Conservation (phyloP, 306 rosid species). For the Dryas drummondii region DNA sequence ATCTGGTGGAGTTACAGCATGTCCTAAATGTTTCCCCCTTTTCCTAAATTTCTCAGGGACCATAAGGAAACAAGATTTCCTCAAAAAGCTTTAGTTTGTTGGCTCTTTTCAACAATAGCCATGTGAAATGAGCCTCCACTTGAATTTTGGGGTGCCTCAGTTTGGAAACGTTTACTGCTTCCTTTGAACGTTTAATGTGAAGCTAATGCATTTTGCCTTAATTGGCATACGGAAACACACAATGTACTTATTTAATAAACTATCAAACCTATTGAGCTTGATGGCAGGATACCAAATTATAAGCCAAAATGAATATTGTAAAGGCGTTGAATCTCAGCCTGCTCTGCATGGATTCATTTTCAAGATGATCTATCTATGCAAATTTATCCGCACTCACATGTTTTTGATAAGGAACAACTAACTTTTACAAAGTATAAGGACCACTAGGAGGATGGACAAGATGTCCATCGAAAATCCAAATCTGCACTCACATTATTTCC, state of each 20-base stretch:
- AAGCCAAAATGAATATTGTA: not conserved
- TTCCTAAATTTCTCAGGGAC: no score
- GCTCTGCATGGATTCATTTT: not conserved
- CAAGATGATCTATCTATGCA: not conserved
- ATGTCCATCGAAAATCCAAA: no score
- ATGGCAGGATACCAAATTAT: not conserved
- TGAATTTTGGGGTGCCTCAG: not conserved
- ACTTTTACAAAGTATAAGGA: not conserved
- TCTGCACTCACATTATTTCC: not conserved
- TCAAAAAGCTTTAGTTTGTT: not conserved
- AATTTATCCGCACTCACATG: not conserved
- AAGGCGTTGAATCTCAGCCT: not conserved
- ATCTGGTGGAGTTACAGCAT: no score
- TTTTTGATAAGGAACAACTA: not conserved
- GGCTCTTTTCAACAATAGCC: not conserved
- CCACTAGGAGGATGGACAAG: not conserved
- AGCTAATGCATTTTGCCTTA: not conserved
- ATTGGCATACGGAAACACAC: not conserved
- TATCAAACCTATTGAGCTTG: no score
- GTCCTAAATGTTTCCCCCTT: no score
- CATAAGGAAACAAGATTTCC: not conserved
- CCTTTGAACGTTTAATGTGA: not conserved
- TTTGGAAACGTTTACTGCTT: not conserved
- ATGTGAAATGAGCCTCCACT: not conserved
- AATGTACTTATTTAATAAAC: no score